A percentile compares a stretch with the other conserved stretches of the same genome.
These are phyloP conservation scores for Pseudopithomyces chartarum DNA, from an alignment of 2,329 filamentous ascomycete genomes.

Conservation along the genomic window DNA sequence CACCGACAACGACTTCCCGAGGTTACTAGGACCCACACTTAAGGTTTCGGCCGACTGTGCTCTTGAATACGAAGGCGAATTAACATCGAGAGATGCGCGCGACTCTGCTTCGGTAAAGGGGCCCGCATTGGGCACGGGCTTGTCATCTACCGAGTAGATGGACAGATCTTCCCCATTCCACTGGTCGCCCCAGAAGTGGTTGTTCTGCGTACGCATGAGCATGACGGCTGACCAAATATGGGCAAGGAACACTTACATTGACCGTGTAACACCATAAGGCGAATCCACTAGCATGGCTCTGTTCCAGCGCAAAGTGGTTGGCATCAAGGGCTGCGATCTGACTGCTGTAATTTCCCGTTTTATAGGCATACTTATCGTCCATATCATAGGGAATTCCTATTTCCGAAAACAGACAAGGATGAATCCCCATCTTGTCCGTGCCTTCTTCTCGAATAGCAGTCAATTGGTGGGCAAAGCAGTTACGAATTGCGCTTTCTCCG, in stretches of 20 bases:
- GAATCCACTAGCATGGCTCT: slow-evolving; percentile 80
- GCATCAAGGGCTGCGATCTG: slow-evolving; percentile 93
- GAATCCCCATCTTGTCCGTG: slow-evolving; percentile 82
- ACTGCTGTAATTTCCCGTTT: slow-evolving; percentile 91
- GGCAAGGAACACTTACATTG: slow-evolving; percentile 55
- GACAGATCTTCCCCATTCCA: slow-evolving; percentile 99
- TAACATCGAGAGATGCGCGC: slow-evolving; percentile 54
- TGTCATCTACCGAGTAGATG: slow-evolving; percentile 85
- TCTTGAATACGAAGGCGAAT: slow-evolving; percentile 60
- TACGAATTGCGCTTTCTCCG: slow-evolving; percentile 90
- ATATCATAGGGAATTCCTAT: slow-evolving; percentile 99
- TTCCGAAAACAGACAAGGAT: slow-evolving; percentile 89
- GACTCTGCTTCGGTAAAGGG: slow-evolving; percentile 58
- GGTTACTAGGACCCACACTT: slow-evolving; percentile 72
- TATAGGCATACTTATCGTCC: slow-evolving; percentile 95
- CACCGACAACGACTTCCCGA: slow-evolving; percentile 73
- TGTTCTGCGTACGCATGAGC: slow-evolving; percentile 63
- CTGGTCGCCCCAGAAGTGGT: slow-evolving; percentile 85
- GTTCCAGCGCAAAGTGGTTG: slow-evolving; percentile 91
- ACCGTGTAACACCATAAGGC: slow-evolving; percentile 87
- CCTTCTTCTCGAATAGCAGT: slow-evolving; percentile 84
- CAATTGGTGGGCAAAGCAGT: slow-evolving; percentile 89
- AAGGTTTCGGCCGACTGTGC: slow-evolving; percentile 55
- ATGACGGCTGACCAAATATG: background rate
- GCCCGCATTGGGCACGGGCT: slow-evolving; percentile 54